A percentile compares a stretch with the other conserved stretches of the same genome.
phyloP scores from a whole-genome alignment of 2,329 filamentous ascomycete species.

The Arachnopeziza araneosa region DNA sequence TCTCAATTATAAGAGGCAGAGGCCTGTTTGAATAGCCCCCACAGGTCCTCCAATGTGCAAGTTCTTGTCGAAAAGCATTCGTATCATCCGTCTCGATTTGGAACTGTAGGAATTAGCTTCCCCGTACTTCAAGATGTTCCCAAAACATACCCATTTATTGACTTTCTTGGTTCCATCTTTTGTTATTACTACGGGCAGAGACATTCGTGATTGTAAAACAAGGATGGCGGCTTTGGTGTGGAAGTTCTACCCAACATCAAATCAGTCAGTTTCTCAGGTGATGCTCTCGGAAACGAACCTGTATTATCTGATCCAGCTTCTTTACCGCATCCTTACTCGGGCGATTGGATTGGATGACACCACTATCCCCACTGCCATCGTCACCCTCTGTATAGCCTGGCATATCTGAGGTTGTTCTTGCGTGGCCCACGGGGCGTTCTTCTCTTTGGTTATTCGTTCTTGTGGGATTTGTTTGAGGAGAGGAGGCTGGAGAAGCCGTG shows the following conservation, averaged over 20 bases:
- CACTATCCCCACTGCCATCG: conserved; percentile 38
- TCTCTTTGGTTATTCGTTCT: conserved; percentile 74
- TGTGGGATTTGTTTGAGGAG: conserved; percentile 65
- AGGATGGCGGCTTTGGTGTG: conserved; percentile 82
- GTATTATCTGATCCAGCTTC: conserved; percentile 90
- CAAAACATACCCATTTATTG: conserved; percentile 74
- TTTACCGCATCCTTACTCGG: conserved; percentile 62
- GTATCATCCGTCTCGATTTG: conserved; percentile 93
- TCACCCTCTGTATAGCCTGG: conserved; percentile 45
- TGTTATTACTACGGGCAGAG: conserved; percentile 50
- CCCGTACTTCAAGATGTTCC: neutral
- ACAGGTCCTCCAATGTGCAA: conserved; percentile 75
- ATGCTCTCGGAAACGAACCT: conserved; percentile 48
- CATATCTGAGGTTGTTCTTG: conserved; percentile 40
- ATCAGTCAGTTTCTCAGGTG: neutral
- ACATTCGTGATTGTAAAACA: conserved; percentile 74
- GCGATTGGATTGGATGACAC: conserved; percentile 39
- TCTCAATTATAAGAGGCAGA: conserved; percentile 81
- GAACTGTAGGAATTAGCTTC: conserved; percentile 54
- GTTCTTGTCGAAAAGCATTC: conserved; percentile 76
- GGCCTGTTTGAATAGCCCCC: conserved; percentile 73
- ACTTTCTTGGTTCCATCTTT: conserved; percentile 56
- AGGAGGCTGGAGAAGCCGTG: conserved; percentile 66
- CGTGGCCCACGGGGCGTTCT: conserved; percentile 34
- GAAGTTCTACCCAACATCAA: conserved; percentile 69